These are phyloP conservation scores for Thelonectria discophora DNA, from an alignment of 2,329 filamentous ascomycete genomes.

Conservation along the genomic window DNA sequence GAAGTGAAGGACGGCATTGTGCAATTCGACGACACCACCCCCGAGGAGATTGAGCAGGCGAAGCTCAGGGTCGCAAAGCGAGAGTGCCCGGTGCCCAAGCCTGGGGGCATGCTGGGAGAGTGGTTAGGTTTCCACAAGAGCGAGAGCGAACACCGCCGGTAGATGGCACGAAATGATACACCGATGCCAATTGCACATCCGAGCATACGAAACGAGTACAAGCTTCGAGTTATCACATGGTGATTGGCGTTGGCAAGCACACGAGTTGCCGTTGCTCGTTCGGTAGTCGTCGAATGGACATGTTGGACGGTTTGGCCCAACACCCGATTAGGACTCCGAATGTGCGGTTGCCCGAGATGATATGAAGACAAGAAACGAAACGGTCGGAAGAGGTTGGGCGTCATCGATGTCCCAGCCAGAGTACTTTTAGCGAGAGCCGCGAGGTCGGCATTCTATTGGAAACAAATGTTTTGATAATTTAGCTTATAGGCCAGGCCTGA, in stretches of 20 bases:
- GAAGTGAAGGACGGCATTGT: constrained; percentile 58
- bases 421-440: not conserved
- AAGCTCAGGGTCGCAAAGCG: constrained; percentile 60
- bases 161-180: constrained; percentile 37
- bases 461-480: constrained; percentile 18
- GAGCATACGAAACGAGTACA: constrained; percentile 9
- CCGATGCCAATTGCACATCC: constrained; percentile 6
- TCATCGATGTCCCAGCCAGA: not conserved
- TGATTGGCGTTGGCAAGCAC: not conserved
- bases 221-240: no score
- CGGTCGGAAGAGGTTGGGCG: not conserved
- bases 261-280: not conserved
- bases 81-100: constrained; percentile 94
- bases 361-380: not conserved
- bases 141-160: constrained; percentile 36
- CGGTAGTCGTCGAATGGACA: not conserved
- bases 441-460: constrained; percentile 7
- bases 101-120: constrained; percentile 78
- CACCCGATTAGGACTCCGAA: not conserved
- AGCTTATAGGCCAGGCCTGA: constrained; percentile 12
- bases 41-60: constrained; percentile 47
- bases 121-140: constrained; percentile 73
- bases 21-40: constrained; percentile 54
- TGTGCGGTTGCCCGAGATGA: not conserved
- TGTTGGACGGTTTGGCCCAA: constrained; percentile 3